Percentiles rank a stretch among this genome's conserved stretches.
Evolutionary conservation across 352 stramenopile genomes (phyloP).

Genomic region (Pythium aphanidermatum): DNA sequence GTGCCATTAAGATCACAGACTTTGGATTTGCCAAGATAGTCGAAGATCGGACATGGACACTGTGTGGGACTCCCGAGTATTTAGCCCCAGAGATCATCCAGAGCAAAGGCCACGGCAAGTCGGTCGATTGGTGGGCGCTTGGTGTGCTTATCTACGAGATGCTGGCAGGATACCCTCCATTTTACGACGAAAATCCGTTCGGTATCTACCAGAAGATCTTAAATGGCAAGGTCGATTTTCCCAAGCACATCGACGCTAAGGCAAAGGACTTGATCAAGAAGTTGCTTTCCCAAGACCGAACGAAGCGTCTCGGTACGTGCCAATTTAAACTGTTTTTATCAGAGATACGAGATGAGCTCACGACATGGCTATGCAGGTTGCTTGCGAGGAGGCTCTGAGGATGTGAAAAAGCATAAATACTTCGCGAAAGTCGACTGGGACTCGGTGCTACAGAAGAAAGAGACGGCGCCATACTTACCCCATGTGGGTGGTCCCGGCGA

Average conservation of each 20-base stretch:
- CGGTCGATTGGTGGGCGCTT: constrained; percentile 90
- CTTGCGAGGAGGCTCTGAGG: constrained; percentile 83
- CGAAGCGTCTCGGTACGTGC: constrained; percentile 80
- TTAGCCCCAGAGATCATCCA: constrained; percentile 92
- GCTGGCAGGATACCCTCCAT: constrained; percentile 85
- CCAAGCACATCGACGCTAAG: constrained; percentile 86
- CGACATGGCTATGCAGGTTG: constrained; percentile 47
- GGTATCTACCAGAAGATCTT: constrained; percentile 94
- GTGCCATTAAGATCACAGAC: constrained; percentile 91
- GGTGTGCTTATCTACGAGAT: constrained; percentile 92
- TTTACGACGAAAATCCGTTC: constrained; percentile 92
- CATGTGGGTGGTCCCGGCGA: constrained; percentile 78
- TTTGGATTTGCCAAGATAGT: constrained; percentile 94
- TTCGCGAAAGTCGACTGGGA: constrained; percentile 86
- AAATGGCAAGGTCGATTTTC: constrained; percentile 87
- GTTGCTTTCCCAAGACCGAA: constrained; percentile 84
- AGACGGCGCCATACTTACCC: constrained; percentile 81
- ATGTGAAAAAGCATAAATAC: constrained; percentile 93
- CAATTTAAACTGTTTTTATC: neutral
- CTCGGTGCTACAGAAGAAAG: constrained; percentile 59
- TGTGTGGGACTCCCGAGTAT: constrained; percentile 93
- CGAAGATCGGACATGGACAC: constrained; percentile 85
- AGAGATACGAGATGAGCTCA: too few relatives aligned
- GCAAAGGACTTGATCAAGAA: constrained; percentile 91
- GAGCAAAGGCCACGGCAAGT: constrained; percentile 86